Evolutionary conservation across 2,329 filamentous ascomycete genomes (phyloP), one percentile per base, ranked within the genome.

Genomic region (Talaromyces funiculosus): DNA sequence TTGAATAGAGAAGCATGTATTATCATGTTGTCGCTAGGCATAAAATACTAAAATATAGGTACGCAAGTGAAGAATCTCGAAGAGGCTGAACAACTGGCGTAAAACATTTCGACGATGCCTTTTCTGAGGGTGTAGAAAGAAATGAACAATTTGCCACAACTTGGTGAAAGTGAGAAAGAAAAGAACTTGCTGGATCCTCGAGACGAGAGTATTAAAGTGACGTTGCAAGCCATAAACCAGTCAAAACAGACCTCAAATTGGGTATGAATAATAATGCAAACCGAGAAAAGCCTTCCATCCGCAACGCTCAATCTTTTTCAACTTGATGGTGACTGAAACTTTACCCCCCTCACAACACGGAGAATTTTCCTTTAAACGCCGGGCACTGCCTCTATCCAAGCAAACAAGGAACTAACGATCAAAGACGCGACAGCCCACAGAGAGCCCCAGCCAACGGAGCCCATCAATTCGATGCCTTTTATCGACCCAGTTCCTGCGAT

Each of bases 401-500:
- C 69, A 64, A 74, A 77, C 31, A 66, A 62, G 42, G 65, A 61
- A 4, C 72, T 74, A 31, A 68, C 67, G 9, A 63, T 62, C 61
- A 72, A 40, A 2, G 67, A 68, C 3, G 72, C 89, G 22, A 81
- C 67, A n/a, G 84, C 84, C 91, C 91, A 97, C 37, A 93, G 79
- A 22, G 79, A 78, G 1, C 89, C 86, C 80, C 92, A 97, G 0
- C 82, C 84, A 3, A 80, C 76, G 1, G 92, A 90, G 10, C 92
- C 93, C 0, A 78, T 67, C 3, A 84, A 64, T 67, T 92, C 88
- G 10, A 90, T 85, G 4, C 90, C 89, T 47, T 84, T 80, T 20
- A 97, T 77, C 0, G 86, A 88, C 59, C 86, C 79, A 51, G 81
- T 83, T 24, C 86, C 84, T 69, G 89, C 84, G 42, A 92, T 75